These are phyloP conservation scores for Talaromyces pinophilus DNA, from an alignment of 2,329 filamentous ascomycete genomes.

Conservation along the genomic window DNA sequence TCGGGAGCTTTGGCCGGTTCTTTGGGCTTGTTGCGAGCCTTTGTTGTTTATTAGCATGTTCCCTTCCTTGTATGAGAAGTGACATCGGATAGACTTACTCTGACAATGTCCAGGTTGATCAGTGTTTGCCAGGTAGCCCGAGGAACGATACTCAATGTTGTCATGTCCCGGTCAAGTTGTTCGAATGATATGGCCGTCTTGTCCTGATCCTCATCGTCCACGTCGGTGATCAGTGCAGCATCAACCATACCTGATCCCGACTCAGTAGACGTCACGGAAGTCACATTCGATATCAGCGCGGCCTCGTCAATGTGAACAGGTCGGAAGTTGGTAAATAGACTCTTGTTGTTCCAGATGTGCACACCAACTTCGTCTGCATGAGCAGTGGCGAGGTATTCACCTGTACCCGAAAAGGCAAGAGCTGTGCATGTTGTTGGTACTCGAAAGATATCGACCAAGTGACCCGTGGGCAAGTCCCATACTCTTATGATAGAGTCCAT, in stretches of 20 bases:
- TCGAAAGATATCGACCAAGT: constrained; percentile 89
- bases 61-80: constrained; percentile 9
- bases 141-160: constrained; percentile 85
- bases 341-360: constrained; percentile 94
- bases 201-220: constrained; percentile 48
- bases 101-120: constrained; percentile 86
- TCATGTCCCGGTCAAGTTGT: constrained; percentile 78
- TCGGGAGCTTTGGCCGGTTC: constrained; percentile 89
- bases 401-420: constrained; percentile 82
- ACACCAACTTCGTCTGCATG: constrained; percentile 81
- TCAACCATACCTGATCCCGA: constrained; percentile 74
- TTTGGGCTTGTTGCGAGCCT: constrained; percentile 89
- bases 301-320: constrained; percentile 81
- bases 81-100: constrained; percentile 35
- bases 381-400: constrained; percentile 91
- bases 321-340: constrained; percentile 83
- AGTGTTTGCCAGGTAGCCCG: constrained; percentile 93
- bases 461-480: constrained; percentile 94
- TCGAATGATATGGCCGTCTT: constrained; percentile 64
- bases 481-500: constrained; percentile 78
- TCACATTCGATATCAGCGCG: constrained; percentile 65
- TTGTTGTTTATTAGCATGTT: constrained; percentile 24
- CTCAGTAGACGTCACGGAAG: constrained; percentile 80
- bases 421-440: constrained; percentile 77
- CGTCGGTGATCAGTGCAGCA: constrained; percentile 67